A percentile compares a stretch with the other conserved stretches of the same genome.
phyloP scores from a whole-genome alignment of 2,329 filamentous ascomycete species.

The Diaporthe caulivora region DNA sequence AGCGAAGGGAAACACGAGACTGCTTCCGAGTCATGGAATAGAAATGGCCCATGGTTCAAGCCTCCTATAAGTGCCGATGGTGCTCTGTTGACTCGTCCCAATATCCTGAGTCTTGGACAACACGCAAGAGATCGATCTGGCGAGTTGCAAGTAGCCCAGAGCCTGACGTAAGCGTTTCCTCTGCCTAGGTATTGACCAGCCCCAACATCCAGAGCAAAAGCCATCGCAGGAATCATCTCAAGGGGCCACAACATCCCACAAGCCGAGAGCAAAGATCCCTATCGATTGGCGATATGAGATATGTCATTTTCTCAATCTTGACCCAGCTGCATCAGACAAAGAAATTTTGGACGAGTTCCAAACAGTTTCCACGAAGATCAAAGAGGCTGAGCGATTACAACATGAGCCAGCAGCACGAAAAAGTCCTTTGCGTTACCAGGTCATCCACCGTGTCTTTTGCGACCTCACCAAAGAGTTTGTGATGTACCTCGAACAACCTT shows the following conservation, averaged over 20 bases:
- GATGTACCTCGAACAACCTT: background rate
- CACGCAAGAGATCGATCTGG: too few relatives aligned
- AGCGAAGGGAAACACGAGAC: too few relatives aligned
- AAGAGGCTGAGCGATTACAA: background rate
- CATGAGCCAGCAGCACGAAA: background rate
- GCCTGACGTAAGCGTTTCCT: too few relatives aligned
- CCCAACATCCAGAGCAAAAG: background rate
- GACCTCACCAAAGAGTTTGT: background rate
- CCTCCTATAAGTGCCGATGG: background rate
- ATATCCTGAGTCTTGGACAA: too few relatives aligned
- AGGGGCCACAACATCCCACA: background rate
- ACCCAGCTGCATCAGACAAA: background rate
- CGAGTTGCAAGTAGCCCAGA: too few relatives aligned
- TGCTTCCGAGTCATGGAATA: too few relatives aligned
- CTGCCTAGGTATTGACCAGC: background rate
- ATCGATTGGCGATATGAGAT: background rate
- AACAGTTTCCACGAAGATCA: background rate
- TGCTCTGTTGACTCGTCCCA: background rate
- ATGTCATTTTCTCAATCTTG: background rate
- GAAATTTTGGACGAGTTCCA: background rate
- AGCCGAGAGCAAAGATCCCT: background rate
- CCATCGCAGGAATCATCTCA: accelerated
- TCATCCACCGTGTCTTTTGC: background rate
- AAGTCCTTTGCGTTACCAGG: background rate
- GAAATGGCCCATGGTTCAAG: background rate